phyloP scores from a whole-genome alignment of 2,329 filamentous ascomycete species.

The Orbilia blumenaviensis region DNA sequence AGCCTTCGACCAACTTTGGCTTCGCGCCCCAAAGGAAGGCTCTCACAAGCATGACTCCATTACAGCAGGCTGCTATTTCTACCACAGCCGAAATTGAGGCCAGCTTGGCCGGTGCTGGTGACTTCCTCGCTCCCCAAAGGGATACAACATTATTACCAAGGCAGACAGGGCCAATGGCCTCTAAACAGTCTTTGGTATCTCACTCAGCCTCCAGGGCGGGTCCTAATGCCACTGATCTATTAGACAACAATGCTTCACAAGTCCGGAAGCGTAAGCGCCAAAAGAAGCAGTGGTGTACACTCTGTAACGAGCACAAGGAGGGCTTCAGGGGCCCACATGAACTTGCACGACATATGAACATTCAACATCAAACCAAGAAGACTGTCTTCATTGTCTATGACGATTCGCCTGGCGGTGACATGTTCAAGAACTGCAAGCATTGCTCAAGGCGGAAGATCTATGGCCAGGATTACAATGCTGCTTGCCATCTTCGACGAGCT shows the following conservation, averaged over 20 bases:
- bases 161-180: neutral
- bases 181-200: neutral
- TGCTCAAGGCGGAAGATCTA: slow-evolving; percentile 82
- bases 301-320: slow-evolving; percentile 76
- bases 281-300: slow-evolving; percentile 66
- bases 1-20: slow-evolving; percentile 42
- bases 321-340: slow-evolving; percentile 90
- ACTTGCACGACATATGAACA: slow-evolving; percentile 72
- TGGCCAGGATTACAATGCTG: slow-evolving; percentile 92
- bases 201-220: slow-evolving; percentile 3
- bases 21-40: slow-evolving; percentile 35
- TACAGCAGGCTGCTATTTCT: slow-evolving; percentile 49
- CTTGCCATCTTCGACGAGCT: slow-evolving; percentile 84
- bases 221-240: slow-evolving; percentile 11
- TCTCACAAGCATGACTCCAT: slow-evolving; percentile 3
- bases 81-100: slow-evolving; percentile 48
- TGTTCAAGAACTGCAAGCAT: slow-evolving; percentile 82
- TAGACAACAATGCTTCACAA: slow-evolving; percentile 13
- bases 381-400: slow-evolving; percentile 73
- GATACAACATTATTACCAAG: neutral
- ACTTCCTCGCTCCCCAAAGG: slow-evolving; percentile 27
- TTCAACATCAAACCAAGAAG: slow-evolving; percentile 71
- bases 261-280: slow-evolving; percentile 48
- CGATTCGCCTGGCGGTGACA: slow-evolving; percentile 68
- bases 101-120: slow-evolving; percentile 14